Conservation (phyloP, 768 basidiomycete genomes). For the Kockovaella imperatae region DNA sequence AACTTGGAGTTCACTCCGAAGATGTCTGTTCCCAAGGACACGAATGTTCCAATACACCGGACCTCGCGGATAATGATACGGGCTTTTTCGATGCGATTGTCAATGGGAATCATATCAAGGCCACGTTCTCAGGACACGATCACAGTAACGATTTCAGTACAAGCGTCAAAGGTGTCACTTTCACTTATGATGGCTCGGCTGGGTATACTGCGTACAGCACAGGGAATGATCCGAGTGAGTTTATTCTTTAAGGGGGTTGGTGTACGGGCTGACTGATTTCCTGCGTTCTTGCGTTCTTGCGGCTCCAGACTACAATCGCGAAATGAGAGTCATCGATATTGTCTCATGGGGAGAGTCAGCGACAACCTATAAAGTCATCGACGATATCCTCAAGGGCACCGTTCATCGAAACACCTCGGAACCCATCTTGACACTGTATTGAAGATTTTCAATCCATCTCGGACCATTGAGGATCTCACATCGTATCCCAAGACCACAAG, state of each 20-base stretch:
- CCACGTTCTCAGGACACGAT: constrained; percentile 4
- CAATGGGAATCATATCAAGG: not conserved
- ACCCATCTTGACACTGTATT: constrained; percentile 1
- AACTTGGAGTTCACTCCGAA: constrained; percentile 1
- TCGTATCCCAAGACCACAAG: too few species aligned
- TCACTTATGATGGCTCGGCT: constrained; percentile 5
- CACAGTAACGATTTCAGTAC: constrained; percentile 1
- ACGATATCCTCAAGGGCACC: constrained; percentile 1
- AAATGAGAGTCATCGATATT: too few species aligned
- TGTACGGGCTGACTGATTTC: too few species aligned
- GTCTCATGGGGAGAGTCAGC: too few species aligned
- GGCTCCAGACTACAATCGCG: too few species aligned
- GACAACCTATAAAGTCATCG: too few species aligned
- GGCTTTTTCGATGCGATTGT: constrained; percentile 1
- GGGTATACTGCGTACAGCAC: constrained; percentile 2
- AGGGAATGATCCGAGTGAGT: not conserved
- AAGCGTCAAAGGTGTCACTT: not conserved
- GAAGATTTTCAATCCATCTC: too few species aligned
- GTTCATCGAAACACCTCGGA: constrained; percentile 1
- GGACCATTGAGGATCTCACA: too few species aligned
- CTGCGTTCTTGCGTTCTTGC: too few species aligned
- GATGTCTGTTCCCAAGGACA: constrained; percentile 1
- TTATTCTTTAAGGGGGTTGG: not conserved
- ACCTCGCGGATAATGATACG: not conserved
- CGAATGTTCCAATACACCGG: not conserved